These are phyloP conservation scores for Amaranthus tricolor DNA, from an alignment of 179 eudicot species.

Conservation along the genomic window DNA sequence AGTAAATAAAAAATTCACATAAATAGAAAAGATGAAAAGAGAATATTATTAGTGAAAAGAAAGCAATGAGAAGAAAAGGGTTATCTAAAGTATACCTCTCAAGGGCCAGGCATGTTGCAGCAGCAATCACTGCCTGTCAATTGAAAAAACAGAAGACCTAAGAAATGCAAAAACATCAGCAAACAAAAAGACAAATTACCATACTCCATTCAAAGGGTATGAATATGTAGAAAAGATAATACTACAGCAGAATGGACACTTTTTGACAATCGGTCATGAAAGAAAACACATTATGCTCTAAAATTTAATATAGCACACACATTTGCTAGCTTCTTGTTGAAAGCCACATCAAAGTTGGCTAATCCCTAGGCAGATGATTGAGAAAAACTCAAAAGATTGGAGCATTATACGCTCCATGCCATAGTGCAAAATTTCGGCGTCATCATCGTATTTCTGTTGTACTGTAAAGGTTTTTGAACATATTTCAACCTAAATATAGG, in stretches of 20 bases:
- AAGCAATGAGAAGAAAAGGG: slow-evolving; percentile 9
- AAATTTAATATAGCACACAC: no score
- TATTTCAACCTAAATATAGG: no score
- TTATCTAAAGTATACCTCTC: slow-evolving; percentile 54
- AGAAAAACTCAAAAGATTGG: no score
- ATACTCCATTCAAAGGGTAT: neutral
- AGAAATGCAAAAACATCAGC: slow-evolving; percentile 35
- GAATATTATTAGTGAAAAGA: neutral
- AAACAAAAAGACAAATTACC: neutral
- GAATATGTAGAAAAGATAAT: neutral
- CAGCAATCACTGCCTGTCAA: slow-evolving; percentile 75
- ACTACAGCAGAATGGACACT: neutral
- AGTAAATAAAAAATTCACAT: no score
- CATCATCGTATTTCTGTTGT: no score
- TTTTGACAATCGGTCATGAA: neutral
- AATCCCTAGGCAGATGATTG: no score
- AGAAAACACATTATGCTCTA: no score
- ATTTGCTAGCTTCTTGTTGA: no score
- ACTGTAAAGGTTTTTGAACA: no score
- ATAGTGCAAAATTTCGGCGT: no score
- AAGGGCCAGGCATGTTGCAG: slow-evolving; percentile 69
- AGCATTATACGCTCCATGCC: no score
- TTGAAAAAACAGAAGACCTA: slow-evolving; percentile 29
- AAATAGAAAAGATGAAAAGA: neutral
- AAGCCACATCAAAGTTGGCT: no score